These are phyloP conservation scores for Perkinsus marinus DNA, from an alignment of 169 alveolate species.

Conservation along the genomic window DNA sequence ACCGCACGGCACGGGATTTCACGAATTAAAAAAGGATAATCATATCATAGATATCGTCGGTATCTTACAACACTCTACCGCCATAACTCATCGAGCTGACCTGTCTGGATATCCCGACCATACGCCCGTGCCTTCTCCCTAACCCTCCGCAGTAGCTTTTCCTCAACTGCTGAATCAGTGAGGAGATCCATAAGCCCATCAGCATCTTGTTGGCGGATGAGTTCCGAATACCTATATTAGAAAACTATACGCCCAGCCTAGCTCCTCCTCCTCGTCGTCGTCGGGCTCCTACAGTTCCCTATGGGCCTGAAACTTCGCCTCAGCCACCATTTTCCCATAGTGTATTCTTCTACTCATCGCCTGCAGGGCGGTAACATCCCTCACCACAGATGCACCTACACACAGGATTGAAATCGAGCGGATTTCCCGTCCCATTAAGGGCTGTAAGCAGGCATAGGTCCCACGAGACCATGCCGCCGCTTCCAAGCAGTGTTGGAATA, in stretches of 20 bases:
- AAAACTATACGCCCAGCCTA: too few species aligned
- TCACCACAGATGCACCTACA: not conserved
- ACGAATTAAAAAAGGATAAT: too few species aligned
- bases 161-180: not conserved
- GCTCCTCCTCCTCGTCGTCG: too few species aligned
- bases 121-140: not conserved
- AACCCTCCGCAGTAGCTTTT: not conserved
- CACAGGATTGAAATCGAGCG: not conserved
- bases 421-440: too few species aligned
- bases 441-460: too few species aligned
- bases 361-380: not conserved
- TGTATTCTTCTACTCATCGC: not conserved
- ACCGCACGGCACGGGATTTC: too few species aligned
- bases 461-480: too few species aligned
- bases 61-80: too few species aligned
- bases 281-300: not conserved
- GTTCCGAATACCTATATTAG: not conserved
- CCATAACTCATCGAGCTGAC: too few species aligned
- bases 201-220: not conserved
- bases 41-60: too few species aligned
- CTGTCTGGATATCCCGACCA: not conserved
- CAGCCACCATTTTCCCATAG: slow-evolving; percentile 2
- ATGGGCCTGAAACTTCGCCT: not conserved
- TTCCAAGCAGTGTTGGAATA: too few species aligned
- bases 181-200: not conserved